Conservation (phyloP, 306 rosid genomes). For the Begonia masoniana region DNA sequence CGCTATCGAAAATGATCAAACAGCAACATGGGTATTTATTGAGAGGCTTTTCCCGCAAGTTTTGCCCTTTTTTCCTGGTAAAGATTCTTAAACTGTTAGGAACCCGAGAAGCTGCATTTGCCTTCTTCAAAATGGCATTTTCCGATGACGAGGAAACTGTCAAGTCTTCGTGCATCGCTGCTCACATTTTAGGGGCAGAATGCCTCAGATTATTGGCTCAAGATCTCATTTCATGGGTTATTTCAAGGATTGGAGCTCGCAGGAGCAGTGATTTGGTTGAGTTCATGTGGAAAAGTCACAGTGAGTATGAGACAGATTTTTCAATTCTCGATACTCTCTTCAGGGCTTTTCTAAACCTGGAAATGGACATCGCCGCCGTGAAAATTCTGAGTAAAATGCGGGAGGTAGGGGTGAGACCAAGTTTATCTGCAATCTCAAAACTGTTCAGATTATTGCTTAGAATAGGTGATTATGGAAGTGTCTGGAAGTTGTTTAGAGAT, state of each 20-base stretch:
- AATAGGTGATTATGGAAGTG: constrained; percentile 56
- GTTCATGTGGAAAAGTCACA: constrained; percentile 55
- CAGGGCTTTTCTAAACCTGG: constrained; percentile 41
- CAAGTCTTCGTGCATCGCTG: constrained; percentile 32
- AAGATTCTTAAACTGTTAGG: constrained; percentile 28
- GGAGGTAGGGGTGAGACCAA: constrained; percentile 34
- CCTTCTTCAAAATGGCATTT: constrained; percentile 55
- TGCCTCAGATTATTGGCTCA: constrained; percentile 39
- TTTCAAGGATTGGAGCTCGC: constrained; percentile 33
- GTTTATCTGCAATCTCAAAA: constrained; percentile 24
- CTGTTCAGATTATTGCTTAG: constrained; percentile 41
- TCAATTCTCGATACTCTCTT: constrained; percentile 52
- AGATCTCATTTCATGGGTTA: constrained; percentile 46
- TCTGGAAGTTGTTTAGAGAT: constrained; percentile 56
- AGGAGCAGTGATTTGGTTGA: constrained; percentile 33
- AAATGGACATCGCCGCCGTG: constrained; percentile 46
- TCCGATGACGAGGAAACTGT: constrained; percentile 27
- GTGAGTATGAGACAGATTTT: constrained; percentile 39
- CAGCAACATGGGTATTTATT: constrained; percentile 19
- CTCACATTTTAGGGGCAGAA: constrained; percentile 40
- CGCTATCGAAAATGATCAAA: constrained; percentile 47
- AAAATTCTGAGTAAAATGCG: constrained; percentile 45
- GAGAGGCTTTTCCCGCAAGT: constrained; percentile 30
- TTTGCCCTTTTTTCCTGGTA: constrained; percentile 43
- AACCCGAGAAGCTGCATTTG: constrained; percentile 36